Conservation (phyloP, 1,284 basidiomycete species). For the Moesziomyces aphidis region DNA sequence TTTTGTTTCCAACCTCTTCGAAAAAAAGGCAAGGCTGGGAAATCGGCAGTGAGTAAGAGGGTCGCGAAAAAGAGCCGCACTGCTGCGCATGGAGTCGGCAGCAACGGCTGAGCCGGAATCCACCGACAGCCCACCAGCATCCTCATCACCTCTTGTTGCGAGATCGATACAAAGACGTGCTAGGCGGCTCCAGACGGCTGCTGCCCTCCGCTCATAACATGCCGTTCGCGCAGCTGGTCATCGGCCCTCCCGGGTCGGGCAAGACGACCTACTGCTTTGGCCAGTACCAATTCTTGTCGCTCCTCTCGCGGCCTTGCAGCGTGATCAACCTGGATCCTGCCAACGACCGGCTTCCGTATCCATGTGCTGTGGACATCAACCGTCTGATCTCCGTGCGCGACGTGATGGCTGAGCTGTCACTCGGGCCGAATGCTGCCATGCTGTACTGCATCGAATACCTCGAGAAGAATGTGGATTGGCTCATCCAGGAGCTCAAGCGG, state of each 20-base stretch:
- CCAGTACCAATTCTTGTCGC: slow-evolving; percentile 77
- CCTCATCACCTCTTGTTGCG: not conserved
- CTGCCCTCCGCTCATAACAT: slow-evolving; percentile 10
- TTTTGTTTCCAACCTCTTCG: not conserved
- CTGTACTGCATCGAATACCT: slow-evolving; percentile 98
- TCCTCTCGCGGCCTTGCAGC: slow-evolving; percentile 84
- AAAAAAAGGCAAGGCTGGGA: not conserved
- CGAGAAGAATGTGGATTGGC: slow-evolving; percentile 94
- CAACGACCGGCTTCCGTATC: slow-evolving; percentile 88
- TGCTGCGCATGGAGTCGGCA: not conserved
- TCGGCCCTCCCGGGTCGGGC: slow-evolving; percentile 63
- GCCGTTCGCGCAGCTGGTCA: slow-evolving; percentile 58
- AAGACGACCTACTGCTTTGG: slow-evolving; percentile 64
- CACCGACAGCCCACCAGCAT: not conserved
- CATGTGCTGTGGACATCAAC: slow-evolving; percentile 86
- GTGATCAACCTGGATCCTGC: slow-evolving; percentile 97
- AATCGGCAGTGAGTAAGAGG: not conserved
- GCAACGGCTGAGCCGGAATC: not conserved
- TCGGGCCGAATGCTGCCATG: slow-evolving; percentile 97
- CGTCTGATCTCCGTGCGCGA: slow-evolving; percentile 88
- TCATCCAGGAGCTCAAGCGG: slow-evolving; percentile 75
- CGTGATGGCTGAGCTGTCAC: slow-evolving; percentile 84
- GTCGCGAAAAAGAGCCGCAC: not conserved
- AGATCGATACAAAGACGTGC: not conserved
- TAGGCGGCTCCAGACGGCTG: not conserved